Base-by-base conservation (phyloP, 2,329 filamentous ascomycete species). In the Trichoderma aggressivum region DNA sequence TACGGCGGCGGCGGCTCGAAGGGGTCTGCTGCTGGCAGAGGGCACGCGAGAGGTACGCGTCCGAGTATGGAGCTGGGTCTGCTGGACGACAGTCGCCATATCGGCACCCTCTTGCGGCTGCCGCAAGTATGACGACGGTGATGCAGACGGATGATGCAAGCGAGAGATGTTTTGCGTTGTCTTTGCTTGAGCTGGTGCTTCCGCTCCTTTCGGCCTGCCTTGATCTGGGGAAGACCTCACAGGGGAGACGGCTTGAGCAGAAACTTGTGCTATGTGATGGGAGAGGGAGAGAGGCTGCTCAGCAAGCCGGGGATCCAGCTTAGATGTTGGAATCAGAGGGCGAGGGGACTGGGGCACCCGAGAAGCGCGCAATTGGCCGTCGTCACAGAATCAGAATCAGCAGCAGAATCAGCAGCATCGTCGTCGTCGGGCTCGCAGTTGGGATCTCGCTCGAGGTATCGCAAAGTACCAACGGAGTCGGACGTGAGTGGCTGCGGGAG, bases 51-150 rank as follows among this genome's bases (percentile, higher is more conserved):
- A 59, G 53, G 70, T 43, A 36, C 72, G 70, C 70, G 66, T 72
- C 50, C 72, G 72, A 63, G 70, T 67, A 69, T 61, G 66, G 66
- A 69, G 56, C 71, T 70, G 67, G 43, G 62, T 65, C 58, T 71
- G 72, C 69, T 71, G 72, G 28, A 60, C 47, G 5, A 71, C 55
- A 18, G 72, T 56, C 43, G 72, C 70, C 72, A 73, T 73, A 55
- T 58, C 71, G 72, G 72, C 66, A 63, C 56, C 60, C 55, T 73
- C 59, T 53, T 60, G 64, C 26, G 26, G 26, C 55, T 62, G 70
- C 47, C 56, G 66, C 66, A 34, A 18, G 34, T 56, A 30, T 65
- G 58, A 58, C 21, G 56, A 34, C 64, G 67, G 12, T 16, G 60
- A 36, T 65, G 68, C 58, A 65, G 32, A 32, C 21, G 69, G 34